Evolutionary conservation across 768 basidiomycete species (phyloP).

Genomic region (Trametes punicea): DNA sequence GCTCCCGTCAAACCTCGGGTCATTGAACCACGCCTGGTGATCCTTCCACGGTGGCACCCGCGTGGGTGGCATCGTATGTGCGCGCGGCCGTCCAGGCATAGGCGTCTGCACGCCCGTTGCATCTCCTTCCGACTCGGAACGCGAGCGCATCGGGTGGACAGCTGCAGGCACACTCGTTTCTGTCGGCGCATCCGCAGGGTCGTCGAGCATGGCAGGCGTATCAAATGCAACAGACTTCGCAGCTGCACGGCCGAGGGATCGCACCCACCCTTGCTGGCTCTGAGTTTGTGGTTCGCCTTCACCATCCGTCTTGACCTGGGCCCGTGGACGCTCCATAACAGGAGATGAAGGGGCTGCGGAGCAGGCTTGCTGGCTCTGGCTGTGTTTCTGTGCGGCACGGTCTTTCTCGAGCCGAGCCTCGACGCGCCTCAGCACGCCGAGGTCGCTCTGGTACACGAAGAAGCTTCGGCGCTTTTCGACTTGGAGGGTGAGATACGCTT

Average conservation of each 20-base stretch:
- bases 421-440: slow-evolving; percentile 66
- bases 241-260: slow-evolving; percentile 10
- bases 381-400: slow-evolving; percentile 13
- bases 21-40: slow-evolving; percentile 94
- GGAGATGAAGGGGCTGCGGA: neutral
- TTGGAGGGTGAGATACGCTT: slow-evolving; percentile 92
- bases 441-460: slow-evolving; percentile 86
- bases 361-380: neutral
- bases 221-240: slow-evolving; percentile 22
- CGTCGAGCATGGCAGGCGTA: slow-evolving; percentile 2
- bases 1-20: slow-evolving; percentile 89
- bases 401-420: slow-evolving; percentile 49
- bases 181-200: neutral
- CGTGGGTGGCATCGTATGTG: slow-evolving; percentile 65
- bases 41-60: slow-evolving; percentile 40
- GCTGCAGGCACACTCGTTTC: slow-evolving; percentile 1
- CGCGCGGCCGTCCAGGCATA: slow-evolving; percentile 51
- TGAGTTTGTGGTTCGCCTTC: neutral
- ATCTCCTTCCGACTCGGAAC: slow-evolving; percentile 15
- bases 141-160: slow-evolving; percentile 14
- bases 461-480: slow-evolving; percentile 76
- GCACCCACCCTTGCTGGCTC: slow-evolving; percentile 8
- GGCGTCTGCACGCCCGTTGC: neutral
- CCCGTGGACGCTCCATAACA: neutral
- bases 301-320: neutral